A percentile compares a stretch with the other conserved stretches of the same genome.
phyloP scores from a whole-genome alignment of 2,329 filamentous ascomycete species.

The Grosmannia huntii region DNA sequence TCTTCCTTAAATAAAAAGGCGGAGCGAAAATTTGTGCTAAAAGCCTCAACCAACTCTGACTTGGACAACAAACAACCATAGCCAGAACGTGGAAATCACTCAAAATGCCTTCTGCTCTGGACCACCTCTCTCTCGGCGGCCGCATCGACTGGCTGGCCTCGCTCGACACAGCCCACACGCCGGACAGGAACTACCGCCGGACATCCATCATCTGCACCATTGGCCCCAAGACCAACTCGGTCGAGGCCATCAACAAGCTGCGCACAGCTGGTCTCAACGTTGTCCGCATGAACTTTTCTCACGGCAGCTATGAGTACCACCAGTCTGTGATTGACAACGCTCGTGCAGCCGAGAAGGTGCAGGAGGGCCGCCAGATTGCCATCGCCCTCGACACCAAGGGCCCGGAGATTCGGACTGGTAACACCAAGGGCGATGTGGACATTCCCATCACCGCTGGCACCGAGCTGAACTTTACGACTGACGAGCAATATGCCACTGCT shows the following conservation, averaged over 20 bases:
- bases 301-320: conserved; percentile 85
- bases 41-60: not conserved
- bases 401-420: conserved; percentile 48
- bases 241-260: conserved; percentile 91
- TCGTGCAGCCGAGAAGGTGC: conserved; percentile 66
- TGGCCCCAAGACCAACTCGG: conserved; percentile 97
- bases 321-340: conserved; percentile 94
- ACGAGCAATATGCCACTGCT: conserved; percentile 75
- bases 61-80: not conserved
- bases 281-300: conserved; percentile 99
- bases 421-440: conserved; percentile 65
- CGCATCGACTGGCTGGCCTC: conserved; percentile 52
- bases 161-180: conserved; percentile 81
- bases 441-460: conserved; percentile 72
- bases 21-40: not conserved
- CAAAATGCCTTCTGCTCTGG: conserved; percentile 54
- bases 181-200: conserved; percentile 81
- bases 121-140: conserved; percentile 70
- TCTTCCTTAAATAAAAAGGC: not conserved
- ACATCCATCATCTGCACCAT: conserved; percentile 99
- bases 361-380: conserved; percentile 76
- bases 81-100: not conserved
- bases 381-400: conserved; percentile 77
- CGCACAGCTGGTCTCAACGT: conserved; percentile 88
- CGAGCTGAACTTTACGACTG: conserved; percentile 91